Base-by-base conservation (phyloP, 768 basidiomycete genomes). In the Kondoa subrosea region DNA sequence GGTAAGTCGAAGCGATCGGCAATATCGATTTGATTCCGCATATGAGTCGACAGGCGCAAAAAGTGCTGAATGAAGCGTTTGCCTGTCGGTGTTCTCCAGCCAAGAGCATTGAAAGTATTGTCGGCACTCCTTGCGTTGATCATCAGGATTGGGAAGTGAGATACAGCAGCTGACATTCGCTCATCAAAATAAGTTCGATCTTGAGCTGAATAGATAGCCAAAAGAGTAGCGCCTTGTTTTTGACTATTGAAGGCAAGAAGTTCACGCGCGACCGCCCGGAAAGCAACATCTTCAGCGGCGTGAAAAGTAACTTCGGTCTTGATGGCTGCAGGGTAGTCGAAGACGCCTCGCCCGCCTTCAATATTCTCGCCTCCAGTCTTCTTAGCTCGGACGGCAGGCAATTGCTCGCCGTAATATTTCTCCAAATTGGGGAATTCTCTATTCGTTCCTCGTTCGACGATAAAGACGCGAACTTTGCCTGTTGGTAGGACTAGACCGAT, bases 1-100 rank as follows among this genome's bases (percentile, higher is more conserved):
- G 95, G 93, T 3, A 96, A 81, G 76, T 97, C 89, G 74, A 90
- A 92, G 73, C 95, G 92, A 71, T 87, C 83, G 0, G 93, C 87
- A 40, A 91, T 82, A 3, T 86, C 82, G 1, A 88, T 81, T 71
- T 86, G 82, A 27, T 86, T 82, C 73, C 89, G 85, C 56, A 97
- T 77, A 88, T 89, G 93, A 1, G 78, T 71, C 0, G 89, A 88
- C 56, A 89, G 77, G 34, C 81, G 80, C 26, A 97, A 80, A 75
- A 91, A 97, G 34, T 91, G 87, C 27, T 79, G 82, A 66, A 95
- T 76, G 85, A 97, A 87, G 76, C 88, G 89, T 71, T 85, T 81
- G 0, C 85, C 84, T 25, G 90, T 87, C 71, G 87, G 83, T 0
- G 82, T 79, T 72, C 96, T 87, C 92, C 93, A 97, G 12, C 87